A percentile compares a stretch with the other conserved stretches of the same genome.
Evolutionary conservation across 75 land plant genomes (phyloP).

Genomic region (Pseudotsuga menziesii): DNA sequence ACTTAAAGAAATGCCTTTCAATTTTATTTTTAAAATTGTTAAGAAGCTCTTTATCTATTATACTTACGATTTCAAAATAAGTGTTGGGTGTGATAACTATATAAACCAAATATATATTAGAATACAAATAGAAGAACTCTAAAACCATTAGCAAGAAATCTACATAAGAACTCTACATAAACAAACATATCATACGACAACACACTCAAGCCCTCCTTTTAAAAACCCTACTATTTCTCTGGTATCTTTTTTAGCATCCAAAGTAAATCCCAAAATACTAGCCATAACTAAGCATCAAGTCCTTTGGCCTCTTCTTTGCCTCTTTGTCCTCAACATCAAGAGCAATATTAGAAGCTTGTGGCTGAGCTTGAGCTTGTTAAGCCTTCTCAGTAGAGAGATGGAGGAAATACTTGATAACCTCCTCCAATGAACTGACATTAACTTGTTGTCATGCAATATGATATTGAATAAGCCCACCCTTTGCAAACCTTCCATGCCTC

Average conservation of each 20-base stretch:
- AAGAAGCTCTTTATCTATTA: slow-evolving; percentile 22
- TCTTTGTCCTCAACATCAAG: slow-evolving; percentile 90
- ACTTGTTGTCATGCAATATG: too few relatives aligned
- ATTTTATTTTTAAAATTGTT: too few relatives aligned
- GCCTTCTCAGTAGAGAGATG: too few relatives aligned
- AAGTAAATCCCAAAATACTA: slow-evolving; percentile 60
- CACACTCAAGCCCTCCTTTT: too few relatives aligned
- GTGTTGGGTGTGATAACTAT: slow-evolving; percentile 64
- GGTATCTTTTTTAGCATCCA: slow-evolving; percentile 63
- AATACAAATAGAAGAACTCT: not conserved
- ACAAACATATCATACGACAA: too few relatives aligned
- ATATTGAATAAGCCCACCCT: too few relatives aligned
- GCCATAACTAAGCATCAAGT: slow-evolving; percentile 92
- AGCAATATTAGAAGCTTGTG: slow-evolving; percentile 62
- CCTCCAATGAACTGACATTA: too few relatives aligned
- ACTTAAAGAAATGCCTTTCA: too few relatives aligned
- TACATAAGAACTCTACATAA: too few relatives aligned
- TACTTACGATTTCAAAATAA: slow-evolving; percentile 89
- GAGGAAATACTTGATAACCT: too few relatives aligned
- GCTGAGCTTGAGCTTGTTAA: slow-evolving; percentile 31
- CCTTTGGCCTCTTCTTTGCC: slow-evolving; percentile 87
- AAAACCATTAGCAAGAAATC: too few relatives aligned
- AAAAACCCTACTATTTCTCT: slow-evolving; percentile 73
- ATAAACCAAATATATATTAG: slow-evolving; percentile 1
- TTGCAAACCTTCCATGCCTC: slow-evolving; percentile 59